Conservation (phyloP, 2,329 filamentous ascomycete species). For the Madurella fahalii region DNA sequence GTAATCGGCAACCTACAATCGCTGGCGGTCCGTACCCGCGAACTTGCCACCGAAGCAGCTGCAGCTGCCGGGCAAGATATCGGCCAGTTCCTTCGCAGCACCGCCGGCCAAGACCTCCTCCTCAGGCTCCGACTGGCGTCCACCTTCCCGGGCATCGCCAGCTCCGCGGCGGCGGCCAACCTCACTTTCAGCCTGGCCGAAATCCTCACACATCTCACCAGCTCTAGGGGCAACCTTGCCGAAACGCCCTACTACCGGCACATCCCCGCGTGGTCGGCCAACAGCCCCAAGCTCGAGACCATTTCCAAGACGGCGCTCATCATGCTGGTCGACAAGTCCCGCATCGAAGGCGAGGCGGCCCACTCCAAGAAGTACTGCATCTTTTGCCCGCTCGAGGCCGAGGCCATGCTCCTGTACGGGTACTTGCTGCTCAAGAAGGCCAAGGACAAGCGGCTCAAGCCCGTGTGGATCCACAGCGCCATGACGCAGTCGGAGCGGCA, state of each 20-base stretch:
- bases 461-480: slow-evolving; percentile 10
- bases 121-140: slow-evolving; percentile 21
- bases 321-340: slow-evolving; percentile 22
- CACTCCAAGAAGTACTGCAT: slow-evolving; percentile 20
- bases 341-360: slow-evolving; percentile 11
- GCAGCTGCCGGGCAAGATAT: background rate
- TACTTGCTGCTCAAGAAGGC: slow-evolving; percentile 10
- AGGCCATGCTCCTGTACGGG: slow-evolving; percentile 16
- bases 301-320: slow-evolving; percentile 13
- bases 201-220: slow-evolving; percentile 1
- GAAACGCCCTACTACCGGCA: slow-evolving; percentile 15
- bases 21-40: slow-evolving; percentile 9
- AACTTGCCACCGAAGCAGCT: background rate
- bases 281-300: slow-evolving; percentile 19
- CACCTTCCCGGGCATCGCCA: slow-evolving; percentile 21
- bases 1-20: slow-evolving; percentile 1
- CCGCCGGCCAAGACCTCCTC: slow-evolving; percentile 7
- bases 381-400: slow-evolving; percentile 20
- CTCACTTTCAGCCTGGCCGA: slow-evolving; percentile 19
- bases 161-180: background rate
- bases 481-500: slow-evolving; percentile 4
- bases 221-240: slow-evolving; percentile 5
- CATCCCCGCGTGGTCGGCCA: slow-evolving; percentile 17
- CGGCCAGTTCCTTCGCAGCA: slow-evolving; percentile 5
- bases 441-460: slow-evolving; percentile 9